These are phyloP conservation scores for Phtheirospermum japonicum DNA, from an alignment of 257 asterid genomes.

Conservation along the genomic window DNA sequence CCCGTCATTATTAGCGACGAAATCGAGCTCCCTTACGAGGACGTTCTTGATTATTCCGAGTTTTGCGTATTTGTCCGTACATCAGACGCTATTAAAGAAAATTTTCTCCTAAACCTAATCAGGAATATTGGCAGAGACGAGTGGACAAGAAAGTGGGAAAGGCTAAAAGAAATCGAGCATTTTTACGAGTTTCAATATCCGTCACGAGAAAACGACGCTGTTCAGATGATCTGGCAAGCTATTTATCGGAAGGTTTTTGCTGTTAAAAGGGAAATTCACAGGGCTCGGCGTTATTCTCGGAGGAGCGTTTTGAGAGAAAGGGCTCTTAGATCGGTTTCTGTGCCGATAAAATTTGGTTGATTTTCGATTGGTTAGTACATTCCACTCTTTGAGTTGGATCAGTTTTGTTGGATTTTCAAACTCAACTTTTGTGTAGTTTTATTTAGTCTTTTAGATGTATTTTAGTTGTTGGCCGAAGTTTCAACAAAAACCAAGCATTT, in stretches of 20 bases:
- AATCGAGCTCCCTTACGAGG: conserved; percentile 61
- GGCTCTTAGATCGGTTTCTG: conserved; percentile 10
- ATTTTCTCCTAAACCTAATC: conserved; percentile 39
- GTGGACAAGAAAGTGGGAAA: conserved; percentile 56
- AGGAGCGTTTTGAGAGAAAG: conserved; percentile 1
- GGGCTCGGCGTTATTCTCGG: conserved; percentile 28
- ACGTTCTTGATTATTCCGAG: conserved; percentile 50
- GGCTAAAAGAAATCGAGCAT: conserved; percentile 45
- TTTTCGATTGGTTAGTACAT: too few relatives aligned
- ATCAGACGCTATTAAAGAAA: conserved; percentile 42
- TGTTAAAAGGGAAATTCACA: conserved; percentile 34
- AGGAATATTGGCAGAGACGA: conserved; percentile 45
- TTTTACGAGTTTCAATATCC: conserved; percentile 50
- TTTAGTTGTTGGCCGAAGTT: too few relatives aligned
- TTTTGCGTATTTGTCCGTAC: conserved; percentile 49
- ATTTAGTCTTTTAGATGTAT: too few relatives aligned
- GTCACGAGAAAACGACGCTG: conserved; percentile 49
- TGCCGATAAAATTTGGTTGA: conserved; percentile 40
- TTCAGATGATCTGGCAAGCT: conserved; percentile 68
- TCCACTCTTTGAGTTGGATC: too few relatives aligned
- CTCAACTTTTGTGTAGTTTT: too few relatives aligned
- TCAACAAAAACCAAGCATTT: too few relatives aligned
- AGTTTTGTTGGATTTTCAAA: too few relatives aligned
- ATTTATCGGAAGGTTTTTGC: conserved; percentile 43
- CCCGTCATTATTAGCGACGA: conserved; percentile 58